Evolutionary conservation across 257 asterid species (phyloP), one percentile per base, ranked within the genome.

Genomic region (Scutellaria minor): DNA sequence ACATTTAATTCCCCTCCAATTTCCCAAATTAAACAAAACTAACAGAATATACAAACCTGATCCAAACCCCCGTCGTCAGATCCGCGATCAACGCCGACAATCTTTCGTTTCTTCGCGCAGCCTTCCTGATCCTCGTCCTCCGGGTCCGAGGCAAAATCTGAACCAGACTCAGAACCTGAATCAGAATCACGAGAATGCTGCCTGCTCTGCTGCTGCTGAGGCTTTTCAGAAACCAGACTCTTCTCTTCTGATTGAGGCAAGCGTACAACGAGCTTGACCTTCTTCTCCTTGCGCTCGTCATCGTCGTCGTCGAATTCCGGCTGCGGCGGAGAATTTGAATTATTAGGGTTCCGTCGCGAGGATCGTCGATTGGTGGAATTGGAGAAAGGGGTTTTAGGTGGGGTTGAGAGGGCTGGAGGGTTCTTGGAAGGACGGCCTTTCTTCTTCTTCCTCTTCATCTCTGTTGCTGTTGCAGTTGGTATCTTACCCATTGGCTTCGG

Each of bases 221-320:
- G 47, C 72, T 68, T 75, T 5, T 56, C 83, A 13, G 67, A 73
- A 47, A 67, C 68, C 54, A 3, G 41, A 50, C n/a, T 66, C 57
- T 63, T 77, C 3, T 72, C 84, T 15, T 79, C 75, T 45, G 86
- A 86, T 80, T 86, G 83, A 11, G 98, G 98, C 77, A 92, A 67
- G 5, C 93, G 95, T 8, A 87, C 93, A 6, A 87, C 96, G 58
- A 92, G 90, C 85, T 92, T 92, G 76, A 92, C 96, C 81, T 92
- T 90, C 84, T 90, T 92, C 90, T 88, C 84, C 78, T 82, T 85
- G 74, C 97, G 78, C 70, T 95, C 97, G 78, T 95, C 97, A 5
- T 92, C 98, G 47, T 92, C 96, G 65, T 85, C 90, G 41, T 70
- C 83, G 71, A 75, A 77, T 37, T 80, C 85, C 72, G 83, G 79